Percentiles rank a stretch among this genome's conserved stretches.
Conservation (phyloP, 805 yeast genomes). For the Hagleromyces aurorensis region DNA sequence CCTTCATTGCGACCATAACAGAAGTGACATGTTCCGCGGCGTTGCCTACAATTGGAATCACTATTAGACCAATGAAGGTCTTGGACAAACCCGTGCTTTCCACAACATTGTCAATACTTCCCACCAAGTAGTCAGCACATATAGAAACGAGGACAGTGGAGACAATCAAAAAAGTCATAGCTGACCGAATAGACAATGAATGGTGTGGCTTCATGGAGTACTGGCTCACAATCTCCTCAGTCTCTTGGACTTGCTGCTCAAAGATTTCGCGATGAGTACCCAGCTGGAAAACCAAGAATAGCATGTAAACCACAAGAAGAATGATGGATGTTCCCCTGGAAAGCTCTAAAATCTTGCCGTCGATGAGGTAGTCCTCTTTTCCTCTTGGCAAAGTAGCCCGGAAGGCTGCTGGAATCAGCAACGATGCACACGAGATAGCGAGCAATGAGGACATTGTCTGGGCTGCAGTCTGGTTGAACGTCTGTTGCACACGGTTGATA, state of each 20-base stretch:
- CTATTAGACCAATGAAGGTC: slow-evolving; percentile 88
- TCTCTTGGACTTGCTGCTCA: slow-evolving; percentile 43
- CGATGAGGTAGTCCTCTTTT: slow-evolving; percentile 30
- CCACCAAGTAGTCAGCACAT: slow-evolving; percentile 91
- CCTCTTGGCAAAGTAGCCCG: slow-evolving; percentile 60
- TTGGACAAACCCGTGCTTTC: slow-evolving; percentile 78
- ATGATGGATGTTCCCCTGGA: slow-evolving; percentile 84
- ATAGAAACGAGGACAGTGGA: slow-evolving; percentile 77
- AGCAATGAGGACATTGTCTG: slow-evolving; percentile 94
- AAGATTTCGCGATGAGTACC: slow-evolving; percentile 75
- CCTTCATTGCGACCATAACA: slow-evolving; percentile 85
- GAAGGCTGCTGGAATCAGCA: slow-evolving; percentile 94
- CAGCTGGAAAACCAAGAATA: slow-evolving; percentile 82
- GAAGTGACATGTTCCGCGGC: slow-evolving; percentile 99
- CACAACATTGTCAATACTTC: slow-evolving; percentile 86
- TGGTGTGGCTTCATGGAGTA: slow-evolving; percentile 16
- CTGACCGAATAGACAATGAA: slow-evolving; percentile 42
- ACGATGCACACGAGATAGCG: slow-evolving; percentile 83
- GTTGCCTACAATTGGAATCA: slow-evolving; percentile 94
- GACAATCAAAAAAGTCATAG: slow-evolving; percentile 46
- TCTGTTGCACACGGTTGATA: slow-evolving; percentile 72
- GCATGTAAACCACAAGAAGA: slow-evolving; percentile 63
- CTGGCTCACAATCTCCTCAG: slow-evolving; percentile 29
- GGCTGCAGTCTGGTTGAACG: slow-evolving; percentile 92
- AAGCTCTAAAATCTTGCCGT: slow-evolving; percentile 50